Evolutionary conservation across 352 stramenopile genomes (phyloP), one percentile per base, ranked within the genome.

Genomic region (Globisporangium megalacanthum): DNA sequence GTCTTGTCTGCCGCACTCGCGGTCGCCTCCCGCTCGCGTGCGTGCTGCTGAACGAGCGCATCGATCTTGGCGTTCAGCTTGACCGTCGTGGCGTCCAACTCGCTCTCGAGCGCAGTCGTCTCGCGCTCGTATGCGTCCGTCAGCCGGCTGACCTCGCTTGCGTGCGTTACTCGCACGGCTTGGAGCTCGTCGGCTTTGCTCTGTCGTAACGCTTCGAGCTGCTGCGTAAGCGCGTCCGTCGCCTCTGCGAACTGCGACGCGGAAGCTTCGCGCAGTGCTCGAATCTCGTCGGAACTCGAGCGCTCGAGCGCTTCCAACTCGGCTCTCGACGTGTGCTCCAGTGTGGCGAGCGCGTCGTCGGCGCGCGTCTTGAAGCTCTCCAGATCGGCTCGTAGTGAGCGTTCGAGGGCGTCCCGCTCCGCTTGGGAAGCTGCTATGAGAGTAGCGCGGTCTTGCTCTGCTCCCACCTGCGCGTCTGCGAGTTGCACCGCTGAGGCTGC

Each of bases 1-100:
- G 77, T 60, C 19, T 49, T 22, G 4, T 65, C 36, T 4, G 47
- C 46, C 1, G 52, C 51, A 1, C 42, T 36, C 56, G 66, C 58
- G 15, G 81, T 50, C 4, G 55, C 36, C 8, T 68, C 48, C 1
- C 68, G 42, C 19, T 75, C 51, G 8, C 37, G 49, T 0, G 52
- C 67, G 57, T 85, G 66, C 4, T 68, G 57, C 5, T 53, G 17
- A 20, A 66, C 61, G 0, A 83, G 56, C 2, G 64, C 37, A 37
- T 54, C n/a, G 19, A 75, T 68, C 5, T 77, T 61, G 0, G 36
- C 57, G 0, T 29, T 53, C 19, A 55, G 57, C 11, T 44, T 59
- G 17, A 41, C 14, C 11, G 59, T 65, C 14, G 53, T 60, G 9
- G 41, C 22, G 9, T 69, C 22, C 14, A 82, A 49, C 8, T 69